phyloP scores from a whole-genome alignment of 345 rosid species.

The Lumnitzera littorea region DNA sequence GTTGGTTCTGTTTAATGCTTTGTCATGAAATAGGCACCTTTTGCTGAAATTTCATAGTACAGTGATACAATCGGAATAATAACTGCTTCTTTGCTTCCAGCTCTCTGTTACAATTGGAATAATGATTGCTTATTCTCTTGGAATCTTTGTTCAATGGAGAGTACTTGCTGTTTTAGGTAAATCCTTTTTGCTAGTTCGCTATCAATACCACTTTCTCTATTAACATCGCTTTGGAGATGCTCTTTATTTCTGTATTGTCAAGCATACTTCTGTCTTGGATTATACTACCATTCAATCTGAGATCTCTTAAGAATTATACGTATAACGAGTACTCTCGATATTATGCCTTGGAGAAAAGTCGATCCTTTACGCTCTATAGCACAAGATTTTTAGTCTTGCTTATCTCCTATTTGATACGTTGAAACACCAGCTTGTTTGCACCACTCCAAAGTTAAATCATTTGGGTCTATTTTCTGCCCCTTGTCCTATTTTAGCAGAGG shows the following conservation, averaged over 20 bases:
- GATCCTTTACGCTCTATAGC: no score
- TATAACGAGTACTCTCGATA: no score
- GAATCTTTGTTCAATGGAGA: constrained; percentile 84
- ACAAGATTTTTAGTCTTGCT: no score
- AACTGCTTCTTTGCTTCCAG: constrained; percentile 50
- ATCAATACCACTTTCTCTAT: constrained; percentile 29
- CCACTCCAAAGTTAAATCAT: no score
- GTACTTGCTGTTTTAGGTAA: constrained; percentile 86
- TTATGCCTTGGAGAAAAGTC: no score
- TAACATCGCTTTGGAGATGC: background rate
- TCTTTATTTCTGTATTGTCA: background rate
- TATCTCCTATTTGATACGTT: no score
- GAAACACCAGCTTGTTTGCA: no score
- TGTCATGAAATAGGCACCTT: background rate
- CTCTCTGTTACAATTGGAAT: constrained; percentile 94
- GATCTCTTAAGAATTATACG: no score
- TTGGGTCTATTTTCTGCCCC: no score
- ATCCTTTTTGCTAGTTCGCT: constrained; percentile 51
- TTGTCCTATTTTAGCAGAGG: no score
- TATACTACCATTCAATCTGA: no score
- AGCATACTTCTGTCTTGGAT: background rate
- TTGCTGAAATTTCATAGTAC: background rate
- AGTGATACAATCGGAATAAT: constrained; percentile 86
- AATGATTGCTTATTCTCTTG: constrained; percentile 87
- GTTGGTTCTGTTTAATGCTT: constrained; percentile 3